Conservation (phyloP, 345 rosid genomes). For the Brassica rapa region DNA sequence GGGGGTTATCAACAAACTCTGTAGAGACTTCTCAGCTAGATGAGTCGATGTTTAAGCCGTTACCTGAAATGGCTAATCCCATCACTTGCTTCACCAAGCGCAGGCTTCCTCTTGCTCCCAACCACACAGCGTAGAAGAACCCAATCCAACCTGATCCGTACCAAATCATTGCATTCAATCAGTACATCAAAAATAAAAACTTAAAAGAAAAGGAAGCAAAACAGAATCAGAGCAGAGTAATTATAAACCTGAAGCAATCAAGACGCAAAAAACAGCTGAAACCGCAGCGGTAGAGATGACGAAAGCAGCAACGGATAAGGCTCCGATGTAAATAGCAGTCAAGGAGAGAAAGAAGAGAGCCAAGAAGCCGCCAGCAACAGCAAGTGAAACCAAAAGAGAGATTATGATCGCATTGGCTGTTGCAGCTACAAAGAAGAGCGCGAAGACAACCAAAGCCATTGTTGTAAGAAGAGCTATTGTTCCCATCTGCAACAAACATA, state of each 20-base stretch:
- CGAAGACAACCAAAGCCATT: constrained; percentile 74
- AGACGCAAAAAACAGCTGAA: constrained; percentile 57
- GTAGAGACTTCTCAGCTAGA: constrained; percentile 19
- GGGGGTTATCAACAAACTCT: constrained; percentile 25
- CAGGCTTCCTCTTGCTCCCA: constrained; percentile 61
- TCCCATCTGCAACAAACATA: constrained; percentile 66
- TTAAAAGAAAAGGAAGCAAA: neutral
- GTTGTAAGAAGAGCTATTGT: constrained; percentile 61
- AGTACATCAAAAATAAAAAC: neutral
- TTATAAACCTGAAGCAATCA: constrained; percentile 62
- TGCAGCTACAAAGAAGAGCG: constrained; percentile 81
- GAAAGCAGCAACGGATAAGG: constrained; percentile 67
- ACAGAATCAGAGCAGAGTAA: constrained; percentile 24
- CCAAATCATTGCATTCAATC: constrained; percentile 16
- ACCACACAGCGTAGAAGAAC: constrained; percentile 72
- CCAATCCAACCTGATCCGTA: constrained; percentile 78
- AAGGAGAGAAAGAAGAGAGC: constrained; percentile 74
- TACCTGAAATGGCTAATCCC: constrained; percentile 65
- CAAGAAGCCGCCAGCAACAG: constrained; percentile 86
- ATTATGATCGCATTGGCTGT: constrained; percentile 72
- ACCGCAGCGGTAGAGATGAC: constrained; percentile 68
- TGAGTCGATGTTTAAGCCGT: constrained; percentile 32
- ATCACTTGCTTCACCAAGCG: constrained; percentile 66
- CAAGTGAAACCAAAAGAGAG: constrained; percentile 78
- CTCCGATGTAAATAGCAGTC: constrained; percentile 77